Conservation (phyloP, 495 filamentous ascomycete species). For the Saxophila tyrrhenica region DNA sequence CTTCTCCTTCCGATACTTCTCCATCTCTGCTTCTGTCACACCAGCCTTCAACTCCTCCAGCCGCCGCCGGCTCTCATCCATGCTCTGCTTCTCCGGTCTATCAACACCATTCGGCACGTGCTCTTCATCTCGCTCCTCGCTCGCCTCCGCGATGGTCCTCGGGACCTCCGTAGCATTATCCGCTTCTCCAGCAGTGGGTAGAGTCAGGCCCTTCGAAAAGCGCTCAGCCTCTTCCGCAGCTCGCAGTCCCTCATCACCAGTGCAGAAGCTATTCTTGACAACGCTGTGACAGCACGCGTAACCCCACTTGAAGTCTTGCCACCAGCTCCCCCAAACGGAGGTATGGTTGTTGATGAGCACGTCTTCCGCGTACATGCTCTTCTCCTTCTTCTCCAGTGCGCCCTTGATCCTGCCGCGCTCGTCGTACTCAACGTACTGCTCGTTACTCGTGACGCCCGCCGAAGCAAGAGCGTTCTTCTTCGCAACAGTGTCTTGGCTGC, state of each 20-base stretch:
- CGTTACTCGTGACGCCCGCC: conserved; percentile 61
- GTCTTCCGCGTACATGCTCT: conserved; percentile 86
- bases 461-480: conserved; percentile 48
- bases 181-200: conserved; percentile 21
- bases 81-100: conserved; percentile 27
- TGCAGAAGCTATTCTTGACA: conserved; percentile 94
- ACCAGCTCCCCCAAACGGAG: conserved; percentile 95
- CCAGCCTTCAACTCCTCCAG: conserved; percentile 64
- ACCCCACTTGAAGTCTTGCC: conserved; percentile 92
- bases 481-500: conserved; percentile 51
- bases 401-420: conserved; percentile 82
- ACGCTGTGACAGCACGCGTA: conserved; percentile 90
- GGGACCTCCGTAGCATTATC: conserved; percentile 17
- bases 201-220: conserved; percentile 40
- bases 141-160: conserved; percentile 31
- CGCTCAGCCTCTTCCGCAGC: conserved; percentile 59
- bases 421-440: conserved; percentile 92
- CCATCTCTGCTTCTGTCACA: conserved; percentile 69
- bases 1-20: conserved; percentile 64
- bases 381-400: conserved; percentile 57
- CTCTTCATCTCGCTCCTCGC: conserved; percentile 23
- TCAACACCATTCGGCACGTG: conserved; percentile 26
- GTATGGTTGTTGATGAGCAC: conserved; percentile 83
- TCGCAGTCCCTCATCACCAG: conserved; percentile 69
- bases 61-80: conserved; percentile 49